These are phyloP conservation scores for Bryum argenteum DNA, from an alignment of 225 moss, liverwort and hornwort genomes.

Conservation along the genomic window DNA sequence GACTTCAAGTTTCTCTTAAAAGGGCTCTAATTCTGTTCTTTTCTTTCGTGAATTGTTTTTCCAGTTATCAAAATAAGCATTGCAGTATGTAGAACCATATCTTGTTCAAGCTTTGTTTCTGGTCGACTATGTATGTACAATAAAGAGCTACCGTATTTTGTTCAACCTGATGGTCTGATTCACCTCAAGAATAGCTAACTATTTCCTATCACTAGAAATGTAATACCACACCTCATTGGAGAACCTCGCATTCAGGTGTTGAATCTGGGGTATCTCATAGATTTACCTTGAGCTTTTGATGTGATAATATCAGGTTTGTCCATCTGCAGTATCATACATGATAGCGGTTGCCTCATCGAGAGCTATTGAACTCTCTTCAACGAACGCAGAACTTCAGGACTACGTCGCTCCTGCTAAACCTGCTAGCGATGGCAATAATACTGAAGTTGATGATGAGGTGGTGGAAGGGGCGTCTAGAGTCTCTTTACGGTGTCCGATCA, in stretches of 20 bases:
- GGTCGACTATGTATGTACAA: not conserved
- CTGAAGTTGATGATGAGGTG: constrained; percentile 83
- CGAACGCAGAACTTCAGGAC: constrained; percentile 51
- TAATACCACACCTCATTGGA: not conserved
- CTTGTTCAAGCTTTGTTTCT: constrained; percentile 11
- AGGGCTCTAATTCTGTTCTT: not conserved
- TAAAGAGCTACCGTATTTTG: not conserved
- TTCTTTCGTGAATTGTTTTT: not conserved
- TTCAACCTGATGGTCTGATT: constrained; percentile 6
- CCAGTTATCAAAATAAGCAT: not conserved
- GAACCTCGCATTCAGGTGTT: constrained; percentile 16
- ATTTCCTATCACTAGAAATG: not conserved
- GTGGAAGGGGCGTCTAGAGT: constrained; percentile 85
- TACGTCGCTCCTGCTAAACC: constrained; percentile 46
- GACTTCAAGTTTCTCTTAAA: not conserved
- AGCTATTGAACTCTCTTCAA: constrained; percentile 34
- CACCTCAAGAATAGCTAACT: not conserved
- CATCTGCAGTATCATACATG: constrained; percentile 54
- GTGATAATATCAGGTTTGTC: constrained; percentile 57
- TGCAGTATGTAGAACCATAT: not conserved
- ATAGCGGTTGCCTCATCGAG: constrained; percentile 55
- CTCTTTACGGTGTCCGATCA: constrained; percentile 92
- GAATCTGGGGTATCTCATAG: constrained; percentile 9
- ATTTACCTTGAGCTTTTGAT: constrained; percentile 38
- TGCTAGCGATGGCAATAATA: constrained; percentile 31